These are phyloP conservation scores for Akanthomyces uredinophilus DNA, from an alignment of 2,329 filamentous ascomycete species.

Conservation along the genomic window DNA sequence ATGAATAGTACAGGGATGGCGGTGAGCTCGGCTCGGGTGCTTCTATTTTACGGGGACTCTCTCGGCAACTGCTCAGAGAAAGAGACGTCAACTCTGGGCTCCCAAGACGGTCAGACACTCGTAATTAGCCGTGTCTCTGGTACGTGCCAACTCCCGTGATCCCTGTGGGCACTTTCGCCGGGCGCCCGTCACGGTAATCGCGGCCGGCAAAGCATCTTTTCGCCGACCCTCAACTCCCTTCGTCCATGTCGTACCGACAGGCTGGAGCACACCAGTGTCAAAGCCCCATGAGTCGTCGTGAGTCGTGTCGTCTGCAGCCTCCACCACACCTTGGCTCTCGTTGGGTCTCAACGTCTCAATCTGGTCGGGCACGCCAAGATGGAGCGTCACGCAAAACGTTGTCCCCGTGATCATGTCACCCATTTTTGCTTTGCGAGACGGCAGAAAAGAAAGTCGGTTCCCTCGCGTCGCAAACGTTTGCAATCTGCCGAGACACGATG, in stretches of 20 bases:
- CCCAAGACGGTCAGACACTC: neutral
- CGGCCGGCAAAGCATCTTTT: neutral
- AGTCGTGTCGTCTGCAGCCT: neutral
- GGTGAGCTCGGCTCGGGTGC: too few relatives aligned
- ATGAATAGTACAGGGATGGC: too few relatives aligned
- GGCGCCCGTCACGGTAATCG: neutral
- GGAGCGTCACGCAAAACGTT: too few relatives aligned
- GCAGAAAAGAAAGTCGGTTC: too few relatives aligned
- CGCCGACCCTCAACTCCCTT: neutral
- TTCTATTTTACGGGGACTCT: neutral
- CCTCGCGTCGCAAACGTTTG: too few relatives aligned
- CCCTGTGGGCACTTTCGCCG: neutral
- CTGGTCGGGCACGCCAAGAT: neutral
- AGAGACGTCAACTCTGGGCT: neutral
- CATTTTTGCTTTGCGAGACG: too few relatives aligned
- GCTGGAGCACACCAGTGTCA: neutral
- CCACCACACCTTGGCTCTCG: neutral
- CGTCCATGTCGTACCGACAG: neutral
- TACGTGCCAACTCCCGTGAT: neutral
- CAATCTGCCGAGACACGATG: neutral
- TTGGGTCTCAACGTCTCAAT: neutral
- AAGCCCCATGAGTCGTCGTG: neutral
- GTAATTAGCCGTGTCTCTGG: neutral
- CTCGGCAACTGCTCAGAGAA: neutral
- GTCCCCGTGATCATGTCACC: too few relatives aligned